phyloP scores from a whole-genome alignment of 306 rosid genomes.

The Citrullus colocynthis region DNA sequence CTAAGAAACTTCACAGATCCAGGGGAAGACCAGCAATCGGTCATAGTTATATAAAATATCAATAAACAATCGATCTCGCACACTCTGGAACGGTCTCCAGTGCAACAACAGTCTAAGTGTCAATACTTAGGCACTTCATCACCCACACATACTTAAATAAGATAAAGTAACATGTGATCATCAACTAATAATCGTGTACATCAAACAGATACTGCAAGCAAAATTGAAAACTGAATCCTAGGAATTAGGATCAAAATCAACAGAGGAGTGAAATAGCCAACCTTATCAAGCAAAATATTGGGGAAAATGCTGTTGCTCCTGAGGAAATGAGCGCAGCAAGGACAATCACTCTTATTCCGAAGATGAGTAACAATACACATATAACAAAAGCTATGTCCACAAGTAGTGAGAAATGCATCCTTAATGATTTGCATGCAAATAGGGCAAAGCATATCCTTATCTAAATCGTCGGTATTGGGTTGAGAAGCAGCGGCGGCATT shows the following conservation, averaged over 20 bases:
- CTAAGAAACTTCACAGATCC: background rate
- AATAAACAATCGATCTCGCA: background rate
- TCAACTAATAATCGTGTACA: background rate
- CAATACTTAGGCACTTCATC: background rate
- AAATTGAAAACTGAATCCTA: background rate
- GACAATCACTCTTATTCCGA: conserved; percentile 87
- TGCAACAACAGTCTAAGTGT: background rate
- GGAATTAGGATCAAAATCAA: background rate
- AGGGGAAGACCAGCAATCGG: background rate
- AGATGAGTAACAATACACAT: conserved; percentile 95
- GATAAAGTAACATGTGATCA: background rate
- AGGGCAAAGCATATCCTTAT: conserved; percentile 81
- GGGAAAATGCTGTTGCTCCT: conserved; percentile 59
- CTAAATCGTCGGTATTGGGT: conserved; percentile 18
- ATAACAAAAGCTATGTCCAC: conserved; percentile 96
- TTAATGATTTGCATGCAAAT: conserved; percentile 94
- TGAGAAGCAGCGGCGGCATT: background rate
- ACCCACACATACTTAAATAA: background rate
- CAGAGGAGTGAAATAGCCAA: background rate
- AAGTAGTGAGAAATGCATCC: conserved; percentile 74
- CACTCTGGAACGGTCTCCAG: background rate
- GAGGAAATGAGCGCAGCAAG: conserved; percentile 77
- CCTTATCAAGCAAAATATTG: conserved; percentile 81
- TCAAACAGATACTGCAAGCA: background rate
- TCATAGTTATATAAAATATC: background rate